phyloP scores from a whole-genome alignment of 768 basidiomycete genomes.

The Rhizopogon roseolus region DNA sequence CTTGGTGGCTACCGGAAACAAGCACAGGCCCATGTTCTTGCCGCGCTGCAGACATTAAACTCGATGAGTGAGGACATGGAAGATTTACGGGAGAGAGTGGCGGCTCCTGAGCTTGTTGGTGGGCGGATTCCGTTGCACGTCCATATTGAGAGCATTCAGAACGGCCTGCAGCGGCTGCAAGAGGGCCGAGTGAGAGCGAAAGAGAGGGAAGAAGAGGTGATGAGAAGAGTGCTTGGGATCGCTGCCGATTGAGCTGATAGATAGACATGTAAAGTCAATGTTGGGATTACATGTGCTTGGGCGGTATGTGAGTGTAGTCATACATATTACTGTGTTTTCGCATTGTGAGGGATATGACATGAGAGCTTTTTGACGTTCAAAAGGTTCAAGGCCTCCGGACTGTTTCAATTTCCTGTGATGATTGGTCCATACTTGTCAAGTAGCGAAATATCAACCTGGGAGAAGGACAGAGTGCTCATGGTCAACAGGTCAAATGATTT shows the following conservation, averaged over 20 bases:
- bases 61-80: conserved; percentile 72
- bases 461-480: too few relatives aligned
- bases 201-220: conserved; percentile 35
- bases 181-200: conserved; percentile 47
- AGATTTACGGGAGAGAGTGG: conserved; percentile 67
- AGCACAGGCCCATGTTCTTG: conserved; percentile 63
- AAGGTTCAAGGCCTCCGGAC: too few relatives aligned
- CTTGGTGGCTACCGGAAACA: conserved; percentile 54
- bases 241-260: conserved; percentile 3
- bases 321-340: too few relatives aligned
- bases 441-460: too few relatives aligned
- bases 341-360: too few relatives aligned
- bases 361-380: too few relatives aligned
- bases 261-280: too few relatives aligned
- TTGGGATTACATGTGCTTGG: too few relatives aligned
- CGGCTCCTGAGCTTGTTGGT: conserved; percentile 55
- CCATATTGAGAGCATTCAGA: conserved; percentile 68
- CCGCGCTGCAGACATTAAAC: conserved; percentile 55
- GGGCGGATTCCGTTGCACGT: conserved; percentile 64
- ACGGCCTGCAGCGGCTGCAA: conserved; percentile 51
- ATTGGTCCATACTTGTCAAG: too few relatives aligned
- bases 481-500: too few relatives aligned
- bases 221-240: conserved; percentile 18
- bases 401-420: too few relatives aligned
- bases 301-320: too few relatives aligned